Evolutionary conservation across 1,284 basidiomycete species (phyloP), one percentile per base, ranked within the genome.

Genomic region (Cutaneotrichosporon mucoides): DNA sequence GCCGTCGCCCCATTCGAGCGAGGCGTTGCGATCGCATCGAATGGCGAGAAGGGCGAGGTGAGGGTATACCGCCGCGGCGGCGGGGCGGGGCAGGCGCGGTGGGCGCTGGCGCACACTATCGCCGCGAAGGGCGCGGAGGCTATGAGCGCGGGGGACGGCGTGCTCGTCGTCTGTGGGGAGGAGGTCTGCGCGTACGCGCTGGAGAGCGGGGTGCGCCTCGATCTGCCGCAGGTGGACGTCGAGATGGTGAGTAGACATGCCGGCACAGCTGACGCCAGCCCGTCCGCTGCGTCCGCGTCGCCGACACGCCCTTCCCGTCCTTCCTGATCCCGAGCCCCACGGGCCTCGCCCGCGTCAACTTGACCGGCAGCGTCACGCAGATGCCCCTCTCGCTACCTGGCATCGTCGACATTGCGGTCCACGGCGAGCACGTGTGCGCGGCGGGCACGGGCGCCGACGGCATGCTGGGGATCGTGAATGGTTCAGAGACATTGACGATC

Each of bases 361-460:
- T 55, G n/a, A 24, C 43, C 15, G 53, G 53, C 11, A 43, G 38
- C 40, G 24, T 33, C 6, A 6, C 4, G 1, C 12, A 16, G 12
- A 4, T 56, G 8, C 34, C 43, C 11, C 44, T 57, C 6, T 37
- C 44, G 51, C 35, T 54, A 1, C 10, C 60, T 55, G 6, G 40
- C 63, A 37, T 64, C 59, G 24, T 60, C 57, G 33, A 53, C 62
- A 15, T 48, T 58, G 44, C 16, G 6, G 49, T 49, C 4, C 54
- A 55, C 5, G 53, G 43, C 13, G 52, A 43, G 12, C 24, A 43
- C 16, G 61, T 66, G 3, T 61, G 60, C 0, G 50, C 61, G 9
- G 64, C 57, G 0, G 33, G 60, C 8, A 57, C 63, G n/a, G 57
- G 41, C 2, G 45, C 53, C 1, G 59, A 61, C 2, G 57, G 53